A percentile compares a stretch with the other conserved stretches of the same genome.
phyloP scores from a whole-genome alignment of 805 yeast species.

The Yamadazyma philogaea region DNA sequence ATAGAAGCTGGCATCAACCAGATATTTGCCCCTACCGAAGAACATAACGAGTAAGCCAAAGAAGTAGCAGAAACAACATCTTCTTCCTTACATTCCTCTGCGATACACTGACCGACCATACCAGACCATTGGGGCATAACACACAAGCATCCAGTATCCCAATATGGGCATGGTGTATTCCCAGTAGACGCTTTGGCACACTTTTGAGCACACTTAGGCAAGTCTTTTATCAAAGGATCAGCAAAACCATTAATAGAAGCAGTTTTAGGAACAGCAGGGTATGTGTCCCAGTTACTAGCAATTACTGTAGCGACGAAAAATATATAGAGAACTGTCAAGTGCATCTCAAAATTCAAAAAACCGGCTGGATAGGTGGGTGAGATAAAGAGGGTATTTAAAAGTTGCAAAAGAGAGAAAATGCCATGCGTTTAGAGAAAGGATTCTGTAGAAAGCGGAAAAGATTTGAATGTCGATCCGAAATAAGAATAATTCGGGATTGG shows the following conservation, averaged over 20 bases:
- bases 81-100: slow-evolving; percentile 32
- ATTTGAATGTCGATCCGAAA: too few relatives aligned
- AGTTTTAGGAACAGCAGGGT: slow-evolving; percentile 45
- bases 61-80: slow-evolving; percentile 38
- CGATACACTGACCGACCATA: slow-evolving; percentile 42
- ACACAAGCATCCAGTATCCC: slow-evolving; percentile 52
- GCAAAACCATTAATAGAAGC: slow-evolving; percentile 50
- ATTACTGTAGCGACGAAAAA: slow-evolving; percentile 10
- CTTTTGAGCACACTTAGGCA: slow-evolving; percentile 42
- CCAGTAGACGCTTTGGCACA: slow-evolving; percentile 38
- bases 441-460: too few relatives aligned
- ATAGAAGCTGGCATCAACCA: slow-evolving; percentile 33
- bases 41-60: slow-evolving; percentile 42
- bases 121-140: slow-evolving; percentile 48
- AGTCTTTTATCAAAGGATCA: slow-evolving; percentile 35
- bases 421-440: too few relatives aligned
- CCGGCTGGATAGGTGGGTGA: neutral
- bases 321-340: slow-evolving; percentile 9
- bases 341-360: neutral
- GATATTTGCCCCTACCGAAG: slow-evolving; percentile 32
- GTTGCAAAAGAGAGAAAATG: too few relatives aligned
- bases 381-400: too few relatives aligned
- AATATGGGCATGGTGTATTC: slow-evolving; percentile 50
- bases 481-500: too few relatives aligned
- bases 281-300: slow-evolving; percentile 40